Evolutionary conservation across 2,329 filamentous ascomycete species (phyloP), one percentile per base, ranked within the genome.

Genomic region (Camptophora hylomeconis): DNA sequence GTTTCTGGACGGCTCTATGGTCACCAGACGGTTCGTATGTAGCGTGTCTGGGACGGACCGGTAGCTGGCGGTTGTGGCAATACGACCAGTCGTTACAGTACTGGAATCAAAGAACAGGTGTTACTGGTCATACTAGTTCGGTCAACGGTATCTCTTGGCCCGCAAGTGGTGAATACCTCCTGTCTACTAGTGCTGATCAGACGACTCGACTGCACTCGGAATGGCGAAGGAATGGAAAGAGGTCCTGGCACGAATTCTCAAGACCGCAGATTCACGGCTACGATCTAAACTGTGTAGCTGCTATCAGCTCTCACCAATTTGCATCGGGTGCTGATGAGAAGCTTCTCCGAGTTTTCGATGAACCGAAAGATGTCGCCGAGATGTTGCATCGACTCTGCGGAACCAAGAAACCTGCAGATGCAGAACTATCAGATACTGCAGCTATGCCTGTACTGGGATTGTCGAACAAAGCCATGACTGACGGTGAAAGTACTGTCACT

Each of bases 241-340:
- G 38, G 21, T 83, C 82, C 7, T 98, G 89, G 89, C 87, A 95
- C 54, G 89, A 98, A 53, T 84, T 95, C 62, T 79, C 86, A 1
- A 68, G 89, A 27, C 89, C 89, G 3, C 89, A 98, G 52, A 98
- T 98, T 40, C 89, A 98, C 51, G 89, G 89, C 20, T 98, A 98
- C 52, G 87, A 98, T 52, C 67, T 98, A 31, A 98, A 95, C 60
- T 95, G 89, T 52, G 75, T 95, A 39, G 80, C 84, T 47, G 69
- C 75, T 1, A 63, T 94, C 4, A 75, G 72, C 5, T 55, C 69
- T 5, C 67, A 72, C 5, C 78, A 77, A 42, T 98, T 98, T 49
- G 78, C 95, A 13, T 92, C 86, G 2, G 89, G 89, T 5, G 89
- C 89, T 3, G 89, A 98, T 42, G 89, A 98, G 61, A 98, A 98